Base-by-base conservation (phyloP, 1,139 yeast species). In the Fermentozyma sake region DNA sequence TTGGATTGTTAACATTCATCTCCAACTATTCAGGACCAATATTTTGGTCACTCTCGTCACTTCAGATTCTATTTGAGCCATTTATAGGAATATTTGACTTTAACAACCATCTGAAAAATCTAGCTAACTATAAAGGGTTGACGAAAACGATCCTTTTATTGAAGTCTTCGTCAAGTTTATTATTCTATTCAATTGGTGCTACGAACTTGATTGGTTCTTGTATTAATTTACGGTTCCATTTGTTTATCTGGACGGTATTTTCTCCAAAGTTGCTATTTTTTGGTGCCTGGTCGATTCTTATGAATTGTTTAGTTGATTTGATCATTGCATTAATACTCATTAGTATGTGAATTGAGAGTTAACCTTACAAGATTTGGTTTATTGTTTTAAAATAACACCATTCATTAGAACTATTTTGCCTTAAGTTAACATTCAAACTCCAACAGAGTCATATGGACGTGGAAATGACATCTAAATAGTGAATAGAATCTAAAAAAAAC, bases 211-310 rank as follows among this genome's bases (percentile, higher is more conserved):
- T 83, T 27, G 60, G 67, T 0, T 80, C 96, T 6, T 91, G 98
- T 49, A 69, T 72, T 30, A 65, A 74, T 15, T 65, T 89, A 38
- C 68, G 95, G 41, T 84, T 79, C 47, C 98, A 91, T 50, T 64
- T 91, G 33, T 91, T 91, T 50, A 82, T 93, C 10, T 93, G 98
- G 97, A 86, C 97, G 2, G 98, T 93, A 4, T 91, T 91, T 58
- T 84, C 95, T 27, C 99, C 98, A 0, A 91, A 87, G 46, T 55
- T 91, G 11, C 68, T 94, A 18, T 91, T 80, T 50, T 80, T 81
- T 39, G 75, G 78, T 1, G 79, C 79, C 3, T 93, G 98, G 98
- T 59, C 72, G 19, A 34, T 75, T 1, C 58, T 76, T 31, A 59
- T 78, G 47, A 73, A 72, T 35, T 40, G 62, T 6, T 34, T 68